Base-by-base conservation (phyloP, 2,329 filamentous ascomycete species). In the Aureobasidium pullulans region DNA sequence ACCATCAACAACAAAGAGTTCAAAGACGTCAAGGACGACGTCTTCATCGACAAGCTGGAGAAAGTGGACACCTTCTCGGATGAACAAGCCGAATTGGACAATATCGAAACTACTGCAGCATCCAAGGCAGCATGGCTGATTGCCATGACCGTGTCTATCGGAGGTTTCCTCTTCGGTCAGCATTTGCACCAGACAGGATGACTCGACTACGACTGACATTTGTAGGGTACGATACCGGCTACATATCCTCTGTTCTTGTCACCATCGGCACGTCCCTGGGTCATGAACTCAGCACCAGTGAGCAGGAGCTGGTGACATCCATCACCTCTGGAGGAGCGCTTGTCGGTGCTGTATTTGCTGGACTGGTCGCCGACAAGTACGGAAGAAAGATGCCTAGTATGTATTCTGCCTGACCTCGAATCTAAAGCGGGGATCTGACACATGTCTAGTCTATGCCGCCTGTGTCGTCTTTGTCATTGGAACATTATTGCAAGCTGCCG, bases 251-350 rank as follows among this genome's bases (percentile, higher is more conserved):
- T 0, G 76, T 78, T 9, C 68, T 78, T 0, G 72, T 78, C 13
- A 73, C 72, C 44, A 68, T 77, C 23, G 65, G 69, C 29, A 63
- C 65, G 43, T 71, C 75, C 53, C 73, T 81, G 8, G 72, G 73
- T 31, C 69, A 73, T 34, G 46, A 57, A 28, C 67, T 79, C 4
- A 70, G 63, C 29, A 72, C 75, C 4, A 72, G 70, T 3, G 77
- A 82, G 61, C 75, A 79, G 62, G 78, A 82, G 63, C 69, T 81
- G 31, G 74, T 81, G 37, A 81, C 79, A 0, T 80, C 79, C 0
- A 72, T 81, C 16, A 79, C 75, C 19, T 79, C 76, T 6, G 79
- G 75, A 34, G 79, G 75, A 39, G 76, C 77, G 2, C 74, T 80
- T 47, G 64, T 79, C 11, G 77, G 76, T 8, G 73, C 75, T 6